Base-by-base conservation (phyloP, 768 basidiomycete species). In the Pholiota conissans region DNA sequence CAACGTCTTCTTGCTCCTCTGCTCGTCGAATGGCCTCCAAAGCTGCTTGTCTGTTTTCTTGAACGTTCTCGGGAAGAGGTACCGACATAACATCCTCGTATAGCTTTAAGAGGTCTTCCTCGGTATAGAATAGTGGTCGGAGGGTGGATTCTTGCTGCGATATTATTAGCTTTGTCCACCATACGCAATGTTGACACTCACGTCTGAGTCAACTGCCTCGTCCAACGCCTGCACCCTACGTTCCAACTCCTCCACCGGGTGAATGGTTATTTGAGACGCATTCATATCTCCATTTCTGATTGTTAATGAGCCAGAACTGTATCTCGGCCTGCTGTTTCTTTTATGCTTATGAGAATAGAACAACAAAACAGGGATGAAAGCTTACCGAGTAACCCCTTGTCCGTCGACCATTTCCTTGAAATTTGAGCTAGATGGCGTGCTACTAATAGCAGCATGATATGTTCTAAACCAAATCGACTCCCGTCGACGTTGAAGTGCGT, bases 51-150 rank as follows among this genome's bases (percentile, higher is more conserved):
- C 63, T 16, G 50, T 59, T 45, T 14, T 51, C 50, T 24, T 42
- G 48, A 29, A 59, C 40, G 2, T 37, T 6, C 46, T 67, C 56
- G 16, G 57, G 56, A 13, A 56, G 47, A 16, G 71, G 70, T 27
- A 76, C 66, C 20, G 75, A 72, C 22, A 81, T 72, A 18, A 82
- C 65, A 55, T 81, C 78, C 55, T 79, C 73, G 57, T 82, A 82
- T 42, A 82, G 59, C 1, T 65, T 53, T 42, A 76, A 39, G 3
- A 82, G 65, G 9, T 79, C 77, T 18, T 75, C 72, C 60, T 82
- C 81, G 1, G 74, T 72, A 57, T 76, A 82, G 3, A 67, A 60
- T 8, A 72, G 68, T 1, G 70, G 57, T 24, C 74, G 74, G 5
- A 69, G 51, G 28, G 68, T 66, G 11, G 68, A 58, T 54, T 69